Evolutionary conservation across 2,329 filamentous ascomycete genomes (phyloP).

Genomic region (Plenodomus biglobosus): DNA sequence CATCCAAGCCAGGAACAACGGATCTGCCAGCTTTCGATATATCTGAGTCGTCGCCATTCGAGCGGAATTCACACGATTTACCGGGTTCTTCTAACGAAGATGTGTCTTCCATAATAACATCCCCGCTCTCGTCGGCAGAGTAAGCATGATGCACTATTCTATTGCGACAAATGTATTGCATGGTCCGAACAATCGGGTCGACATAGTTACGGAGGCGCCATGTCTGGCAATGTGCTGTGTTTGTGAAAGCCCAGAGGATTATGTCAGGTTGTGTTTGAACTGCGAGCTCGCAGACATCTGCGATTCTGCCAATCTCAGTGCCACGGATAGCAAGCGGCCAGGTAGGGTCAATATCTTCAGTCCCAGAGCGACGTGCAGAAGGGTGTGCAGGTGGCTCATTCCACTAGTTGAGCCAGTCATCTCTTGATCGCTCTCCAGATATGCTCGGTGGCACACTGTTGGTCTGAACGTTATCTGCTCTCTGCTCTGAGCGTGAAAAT

Average conservation of each 20-base stretch:
- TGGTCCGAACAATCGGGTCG: constrained; percentile 5
- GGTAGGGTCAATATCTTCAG: constrained; percentile 12
- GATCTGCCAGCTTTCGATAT: constrained; percentile 2
- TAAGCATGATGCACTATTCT: constrained; percentile 27
- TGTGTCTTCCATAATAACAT: constrained; percentile 17
- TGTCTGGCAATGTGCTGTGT: constrained; percentile 48
- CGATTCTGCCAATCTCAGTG: constrained; percentile 51
- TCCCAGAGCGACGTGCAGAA: neutral
- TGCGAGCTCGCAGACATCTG: constrained; percentile 54
- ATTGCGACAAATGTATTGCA: constrained; percentile 23
- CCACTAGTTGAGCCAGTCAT: constrained; percentile 40
- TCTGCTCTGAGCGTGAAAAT: constrained; percentile 35
- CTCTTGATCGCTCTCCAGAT: constrained; percentile 8
- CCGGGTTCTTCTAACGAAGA: neutral
- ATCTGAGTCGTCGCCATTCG: constrained; percentile 3
- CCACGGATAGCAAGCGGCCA: constrained; percentile 57
- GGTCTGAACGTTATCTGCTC: constrained; percentile 22
- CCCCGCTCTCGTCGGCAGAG: constrained; percentile 9
- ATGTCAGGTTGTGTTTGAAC: constrained; percentile 51
- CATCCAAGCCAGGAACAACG: constrained; percentile 23
- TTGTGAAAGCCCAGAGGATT: constrained; percentile 56
- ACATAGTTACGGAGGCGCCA: constrained; percentile 49
- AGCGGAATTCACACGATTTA: neutral
- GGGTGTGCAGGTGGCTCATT: constrained; percentile 12
- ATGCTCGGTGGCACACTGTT: constrained; percentile 16